These are phyloP conservation scores for Kwoniella bestiolae DNA, from an alignment of 768 basidiomycete genomes.

Conservation along the genomic window DNA sequence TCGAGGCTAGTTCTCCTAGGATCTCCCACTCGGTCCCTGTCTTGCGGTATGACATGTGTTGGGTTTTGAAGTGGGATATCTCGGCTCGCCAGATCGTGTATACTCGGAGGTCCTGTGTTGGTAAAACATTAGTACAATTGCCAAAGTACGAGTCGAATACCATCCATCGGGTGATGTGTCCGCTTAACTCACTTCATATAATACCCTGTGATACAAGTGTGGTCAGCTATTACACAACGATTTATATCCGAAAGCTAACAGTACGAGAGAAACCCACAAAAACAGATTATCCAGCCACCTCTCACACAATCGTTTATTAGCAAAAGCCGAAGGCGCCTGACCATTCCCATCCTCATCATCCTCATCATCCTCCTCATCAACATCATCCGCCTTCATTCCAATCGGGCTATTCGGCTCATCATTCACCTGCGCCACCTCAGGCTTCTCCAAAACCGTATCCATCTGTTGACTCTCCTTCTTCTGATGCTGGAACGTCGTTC, in stretches of 20 bases:
- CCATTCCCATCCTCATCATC: constrained; percentile 30
- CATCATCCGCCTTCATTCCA: constrained; percentile 30
- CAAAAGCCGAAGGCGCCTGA: constrained; percentile 74
- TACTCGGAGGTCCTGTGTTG: constrained; percentile 80
- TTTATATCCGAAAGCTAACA: no score
- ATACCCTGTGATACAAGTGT: constrained; percentile 88
- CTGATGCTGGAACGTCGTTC: constrained; percentile 47
- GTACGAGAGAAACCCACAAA: no score
- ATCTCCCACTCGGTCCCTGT: constrained; percentile 99
- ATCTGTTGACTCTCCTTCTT: constrained; percentile 10
- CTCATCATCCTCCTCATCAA: constrained; percentile 44
- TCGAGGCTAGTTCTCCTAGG: constrained; percentile 85
- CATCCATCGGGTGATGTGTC: no score
- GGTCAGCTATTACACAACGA: no score
- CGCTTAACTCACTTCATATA: constrained; percentile 88
- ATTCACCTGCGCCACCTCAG: constrained; percentile 45
- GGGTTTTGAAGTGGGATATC: constrained; percentile 97
- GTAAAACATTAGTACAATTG: constrained; percentile 32
- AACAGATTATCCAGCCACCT: constrained; percentile 92
- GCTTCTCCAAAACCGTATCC: constrained; percentile 49
- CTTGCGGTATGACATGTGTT: constrained; percentile 96
- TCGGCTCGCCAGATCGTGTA: constrained; percentile 99
- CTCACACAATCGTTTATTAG: constrained; percentile 94
- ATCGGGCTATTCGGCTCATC: constrained; percentile 29
- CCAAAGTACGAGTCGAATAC: background rate